Base-by-base conservation (phyloP, 108 stramenopile genomes). In the Parietichytrium sp. region DNA sequence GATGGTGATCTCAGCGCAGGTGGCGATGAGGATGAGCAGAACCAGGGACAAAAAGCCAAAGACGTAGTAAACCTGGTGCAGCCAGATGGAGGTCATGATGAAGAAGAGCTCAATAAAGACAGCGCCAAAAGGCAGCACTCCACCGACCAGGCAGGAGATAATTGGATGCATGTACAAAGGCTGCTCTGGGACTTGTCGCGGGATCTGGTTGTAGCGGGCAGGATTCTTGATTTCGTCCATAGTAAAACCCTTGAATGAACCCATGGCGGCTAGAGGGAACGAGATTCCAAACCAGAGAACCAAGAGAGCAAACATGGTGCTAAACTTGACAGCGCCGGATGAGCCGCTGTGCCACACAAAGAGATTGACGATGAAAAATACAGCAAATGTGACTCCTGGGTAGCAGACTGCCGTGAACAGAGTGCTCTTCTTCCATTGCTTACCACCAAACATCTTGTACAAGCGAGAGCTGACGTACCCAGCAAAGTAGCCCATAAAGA, bases 81-180 rank as follows among this genome's bases (percentile, higher is more conserved):
- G 88, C 98, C 98, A 99, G 78, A 99, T 86, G 51, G 94, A 93
- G 47, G 92, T 92, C 94, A 99, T 96, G 85, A 99, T 96, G 90
- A 99, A 99, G 82, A 95, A 98, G 78, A 98, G 89, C 87, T 99
- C 98, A 81, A 99, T 96, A 90, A 96, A 97, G 48, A 97, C 95
- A 16, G 95, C 95, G 25, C 97, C 97, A 83, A 98, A 99, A 18
- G 98, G 98, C 26, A 99, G 91, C 31, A 99, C 90, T 29, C 97
- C 98, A 42, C 95, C 96, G 48, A 98, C 87, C 3, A 95, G 51
- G 79, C 92, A 89, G 3, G 93, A 92, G 23, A 92, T 79, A 72
- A 88, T 85, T 52, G 93, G 92, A 48, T 54, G 80, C 55, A 91
- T 84, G 82, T 95, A 95, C 92, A 91, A 95, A 26, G 93, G 91